Evolutionary conservation across 1,139 yeast genomes (phyloP).

Genomic region (Yamadazyma triangularis): DNA sequence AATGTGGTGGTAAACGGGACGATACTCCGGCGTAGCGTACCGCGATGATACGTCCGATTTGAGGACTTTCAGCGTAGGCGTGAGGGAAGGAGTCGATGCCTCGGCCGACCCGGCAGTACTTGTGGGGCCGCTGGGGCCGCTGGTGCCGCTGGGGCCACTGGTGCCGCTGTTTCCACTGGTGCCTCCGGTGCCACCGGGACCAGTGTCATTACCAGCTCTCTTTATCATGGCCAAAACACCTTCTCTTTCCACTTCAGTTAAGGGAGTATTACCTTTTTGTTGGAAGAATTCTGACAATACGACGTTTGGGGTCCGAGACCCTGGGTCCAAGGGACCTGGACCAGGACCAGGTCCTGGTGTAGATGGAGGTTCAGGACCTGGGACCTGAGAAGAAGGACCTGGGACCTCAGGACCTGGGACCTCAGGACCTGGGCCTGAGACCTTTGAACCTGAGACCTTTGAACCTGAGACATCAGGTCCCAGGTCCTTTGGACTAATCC

Average conservation of each 20-base stretch:
- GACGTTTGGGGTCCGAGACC: slow-evolving; percentile 40
- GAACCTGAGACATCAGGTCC: no score
- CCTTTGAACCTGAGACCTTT: no score
- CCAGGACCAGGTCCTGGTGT: no score
- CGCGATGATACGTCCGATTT: no score
- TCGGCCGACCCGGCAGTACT: slow-evolving; percentile 7
- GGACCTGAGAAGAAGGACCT: no score
- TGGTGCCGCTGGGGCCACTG: slow-evolving; percentile 18
- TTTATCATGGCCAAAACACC: slow-evolving; percentile 59
- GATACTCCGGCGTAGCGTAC: slow-evolving; percentile 3
- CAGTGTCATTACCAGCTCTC: slow-evolving; percentile 3
- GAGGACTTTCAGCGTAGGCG: no score
- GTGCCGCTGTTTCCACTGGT: slow-evolving; percentile 12
- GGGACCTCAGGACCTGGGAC: no score
- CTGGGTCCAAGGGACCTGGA: no score
- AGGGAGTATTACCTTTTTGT: slow-evolving; percentile 68
- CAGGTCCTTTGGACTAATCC: no score
- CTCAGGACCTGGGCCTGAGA: no score
- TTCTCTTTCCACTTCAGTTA: slow-evolving; percentile 74
- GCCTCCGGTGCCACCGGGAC: slow-evolving; percentile 14
- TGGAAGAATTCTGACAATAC: slow-evolving; percentile 69
- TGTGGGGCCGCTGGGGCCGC: slow-evolving; percentile 5
- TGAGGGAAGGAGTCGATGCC: slow-evolving; percentile 2
- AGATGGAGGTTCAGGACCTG: neutral
- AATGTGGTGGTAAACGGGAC: no score